Evolutionary conservation across 805 yeast species (phyloP), one percentile per base, ranked within the genome.

Genomic region (Saccharomyces kudriavzevii): DNA sequence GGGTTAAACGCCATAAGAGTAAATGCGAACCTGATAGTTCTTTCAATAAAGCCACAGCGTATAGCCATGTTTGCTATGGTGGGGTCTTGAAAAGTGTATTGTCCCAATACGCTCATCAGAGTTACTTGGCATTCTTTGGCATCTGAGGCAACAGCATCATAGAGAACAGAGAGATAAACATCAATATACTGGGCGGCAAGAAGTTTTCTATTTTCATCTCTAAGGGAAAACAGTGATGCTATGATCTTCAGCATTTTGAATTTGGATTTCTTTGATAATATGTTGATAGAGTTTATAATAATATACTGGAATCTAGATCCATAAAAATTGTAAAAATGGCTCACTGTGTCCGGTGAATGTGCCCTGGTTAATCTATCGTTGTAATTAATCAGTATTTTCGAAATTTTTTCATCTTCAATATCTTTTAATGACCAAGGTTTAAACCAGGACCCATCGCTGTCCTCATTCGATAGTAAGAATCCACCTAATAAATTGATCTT

Each of bases 121-220:
- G 66, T 54, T 8, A 63, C 58, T 49, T 61, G 61, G 30, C 58
- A 54, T 8, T 65, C 65, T 3, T 56, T 52, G 4, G 50, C 43
- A 40, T 65, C 68, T 5, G 67, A 61, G 11, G 65, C 61, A 6
- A 66, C 67, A 2, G 69, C 55, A 45, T 58, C 58, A 50, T 63
- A 65, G 13, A 65, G 58, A 10, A 67, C 45, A 10, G 80, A 77
- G 0, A 95, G 91, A 66, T 92, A 92, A 0, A 89, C 74, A 60
- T 89, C 95, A 46, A 89, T 86, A 63, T 89, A 90, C 60, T 89
- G 92, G 3, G 67, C 69, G 2, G 68, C 47, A 79, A 74, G 51
- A 83, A 70, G 68, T 75, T 80, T 77, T 51, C 89, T 70, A 1
- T 83, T 79, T 0, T 83, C 84, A 51, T 68, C 74, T 13, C 58